Conservation (phyloP, 108 stramenopile genomes). For the Skeletonema costatum region DNA sequence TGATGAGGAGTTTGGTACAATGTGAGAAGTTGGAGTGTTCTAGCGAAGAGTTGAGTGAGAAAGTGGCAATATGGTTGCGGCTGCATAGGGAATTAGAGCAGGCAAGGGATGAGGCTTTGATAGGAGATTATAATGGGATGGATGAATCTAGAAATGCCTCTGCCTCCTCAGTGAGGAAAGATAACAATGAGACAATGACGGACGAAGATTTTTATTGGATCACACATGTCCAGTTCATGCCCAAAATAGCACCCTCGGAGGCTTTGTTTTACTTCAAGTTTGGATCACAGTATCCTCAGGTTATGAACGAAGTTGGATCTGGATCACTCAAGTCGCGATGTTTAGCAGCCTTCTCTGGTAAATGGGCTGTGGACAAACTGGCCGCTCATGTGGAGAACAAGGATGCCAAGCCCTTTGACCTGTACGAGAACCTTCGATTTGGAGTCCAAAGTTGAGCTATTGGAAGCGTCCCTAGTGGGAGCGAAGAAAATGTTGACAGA, state of each 20-base stretch:
- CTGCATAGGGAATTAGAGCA: neutral
- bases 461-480: slow-evolving; percentile 23
- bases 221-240: slow-evolving; percentile 41
- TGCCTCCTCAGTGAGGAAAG: neutral
- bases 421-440: slow-evolving; percentile 18
- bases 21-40: slow-evolving; percentile 26
- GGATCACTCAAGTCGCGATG: slow-evolving; percentile 34
- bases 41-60: slow-evolving; percentile 20
- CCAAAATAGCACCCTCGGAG: slow-evolving; percentile 27
- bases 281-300: slow-evolving; percentile 29
- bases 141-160: slow-evolving; percentile 3
- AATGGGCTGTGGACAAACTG: slow-evolving; percentile 16
- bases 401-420: neutral
- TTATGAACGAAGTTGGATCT: slow-evolving; percentile 39
- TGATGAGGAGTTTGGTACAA: slow-evolving; percentile 44
- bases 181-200: slow-evolving; percentile 5
- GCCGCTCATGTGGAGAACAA: slow-evolving; percentile 11
- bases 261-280: slow-evolving; percentile 34
- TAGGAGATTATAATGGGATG: neutral
- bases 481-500: slow-evolving; percentile 19
- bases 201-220: slow-evolving; percentile 51
- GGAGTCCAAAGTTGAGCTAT: slow-evolving; percentile 28
- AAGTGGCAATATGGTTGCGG: slow-evolving; percentile 32
- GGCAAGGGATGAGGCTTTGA: neutral
- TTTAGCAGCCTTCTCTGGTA: slow-evolving; percentile 19